Evolutionary conservation across 2,329 filamentous ascomycete genomes (phyloP).

Genomic region (Coniochaeta ligniaria): DNA sequence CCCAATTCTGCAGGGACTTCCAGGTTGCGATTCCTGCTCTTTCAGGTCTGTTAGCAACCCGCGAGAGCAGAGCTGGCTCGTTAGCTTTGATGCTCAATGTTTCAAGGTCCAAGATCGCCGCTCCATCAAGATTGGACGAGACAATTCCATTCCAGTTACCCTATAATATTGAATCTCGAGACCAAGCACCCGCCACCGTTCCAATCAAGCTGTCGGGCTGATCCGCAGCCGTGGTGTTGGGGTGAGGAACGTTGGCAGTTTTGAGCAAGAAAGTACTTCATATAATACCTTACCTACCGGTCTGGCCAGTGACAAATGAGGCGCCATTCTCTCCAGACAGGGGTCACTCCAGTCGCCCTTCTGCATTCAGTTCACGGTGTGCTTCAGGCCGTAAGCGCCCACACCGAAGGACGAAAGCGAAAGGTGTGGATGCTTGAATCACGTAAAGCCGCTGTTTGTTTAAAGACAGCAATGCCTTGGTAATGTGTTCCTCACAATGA

Average conservation of each 20-base stretch:
- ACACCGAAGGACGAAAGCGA: neutral
- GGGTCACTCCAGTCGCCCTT: neutral
- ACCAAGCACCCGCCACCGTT: neutral
- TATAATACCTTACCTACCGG: no score
- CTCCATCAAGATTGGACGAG: neutral
- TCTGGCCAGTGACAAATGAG: neutral
- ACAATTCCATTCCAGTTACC: neutral
- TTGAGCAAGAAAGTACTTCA: no score
- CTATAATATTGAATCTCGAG: neutral
- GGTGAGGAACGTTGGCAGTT: neutral
- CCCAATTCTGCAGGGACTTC: slow-evolving; percentile 12
- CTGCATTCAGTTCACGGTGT: neutral
- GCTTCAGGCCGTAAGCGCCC: neutral
- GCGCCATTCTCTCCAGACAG: no score
- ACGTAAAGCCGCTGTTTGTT: no score
- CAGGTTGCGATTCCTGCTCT: neutral
- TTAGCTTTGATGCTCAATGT: neutral
- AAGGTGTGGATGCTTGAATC: no score
- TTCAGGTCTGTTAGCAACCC: neutral
- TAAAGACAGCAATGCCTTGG: no score
- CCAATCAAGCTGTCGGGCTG: neutral
- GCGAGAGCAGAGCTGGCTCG: neutral
- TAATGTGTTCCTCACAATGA: no score
- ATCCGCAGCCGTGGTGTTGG: neutral
- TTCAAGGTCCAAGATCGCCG: neutral